phyloP scores from a whole-genome alignment of 176 grass and related monocot genomes.

The Thalia dealbata region DNA sequence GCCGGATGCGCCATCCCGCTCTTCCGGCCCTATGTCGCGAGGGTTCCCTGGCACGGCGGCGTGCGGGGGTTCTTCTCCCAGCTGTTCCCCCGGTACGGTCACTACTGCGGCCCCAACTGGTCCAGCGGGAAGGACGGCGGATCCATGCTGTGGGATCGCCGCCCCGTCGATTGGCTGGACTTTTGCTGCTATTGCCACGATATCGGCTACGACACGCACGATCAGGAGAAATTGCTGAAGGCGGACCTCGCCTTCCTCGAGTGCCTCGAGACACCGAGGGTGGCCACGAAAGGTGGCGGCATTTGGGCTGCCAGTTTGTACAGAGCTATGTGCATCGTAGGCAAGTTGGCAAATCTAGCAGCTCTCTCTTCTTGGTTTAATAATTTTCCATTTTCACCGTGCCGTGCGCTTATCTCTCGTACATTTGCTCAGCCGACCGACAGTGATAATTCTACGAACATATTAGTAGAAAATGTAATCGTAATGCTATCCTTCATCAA shows the following conservation, averaged over 20 bases:
- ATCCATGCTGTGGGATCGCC: conserved; percentile 79
- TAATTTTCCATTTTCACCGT: neutral
- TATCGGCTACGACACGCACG: conserved; percentile 90
- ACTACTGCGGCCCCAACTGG: conserved; percentile 98
- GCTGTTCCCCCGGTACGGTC: conserved; percentile 83
- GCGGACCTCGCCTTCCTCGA: conserved; percentile 84
- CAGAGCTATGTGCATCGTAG: conserved; percentile 83
- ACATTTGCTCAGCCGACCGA: neutral
- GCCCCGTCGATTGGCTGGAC: conserved; percentile 84
- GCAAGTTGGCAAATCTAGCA: conserved; percentile 10
- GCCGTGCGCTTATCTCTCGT: neutral
- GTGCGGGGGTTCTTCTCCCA: conserved; percentile 58
- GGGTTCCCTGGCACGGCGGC: conserved; percentile 81
- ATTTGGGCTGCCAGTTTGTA: conserved; percentile 48
- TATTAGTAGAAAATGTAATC: neutral
- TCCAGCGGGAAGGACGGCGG: conserved; percentile 81
- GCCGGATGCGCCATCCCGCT: conserved; percentile 71
- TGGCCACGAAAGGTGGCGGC: conserved; percentile 53
- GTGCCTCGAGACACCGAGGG: conserved; percentile 67
- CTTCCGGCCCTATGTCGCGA: conserved; percentile 84
- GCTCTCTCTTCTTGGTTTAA: neutral
- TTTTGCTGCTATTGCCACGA: conserved; percentile 99
- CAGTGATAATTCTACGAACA: neutral
- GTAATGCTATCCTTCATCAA: neutral
- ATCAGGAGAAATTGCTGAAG: conserved; percentile 79